Evolutionary conservation across 108 stramenopile genomes (phyloP).

Genomic region (Mediolabrus comicus): DNA sequence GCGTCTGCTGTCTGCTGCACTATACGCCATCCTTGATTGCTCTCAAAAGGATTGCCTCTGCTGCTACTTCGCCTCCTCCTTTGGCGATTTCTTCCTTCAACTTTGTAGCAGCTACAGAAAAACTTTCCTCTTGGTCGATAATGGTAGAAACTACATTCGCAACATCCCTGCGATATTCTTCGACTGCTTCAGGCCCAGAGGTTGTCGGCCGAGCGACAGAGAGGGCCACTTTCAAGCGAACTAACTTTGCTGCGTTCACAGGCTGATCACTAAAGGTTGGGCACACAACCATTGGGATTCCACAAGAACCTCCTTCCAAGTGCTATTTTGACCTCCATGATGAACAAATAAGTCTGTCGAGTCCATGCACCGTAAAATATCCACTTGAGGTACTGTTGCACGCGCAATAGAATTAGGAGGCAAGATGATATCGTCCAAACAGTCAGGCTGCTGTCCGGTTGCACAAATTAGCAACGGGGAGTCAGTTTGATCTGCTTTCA

Average conservation of each 20-base stretch:
- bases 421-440: constrained; percentile 2
- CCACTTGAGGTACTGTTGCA: constrained; percentile 24
- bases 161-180: not conserved
- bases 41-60: constrained; percentile 11
- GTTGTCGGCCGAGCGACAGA: constrained; percentile 4
- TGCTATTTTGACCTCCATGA: constrained; percentile 19
- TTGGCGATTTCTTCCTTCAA: constrained; percentile 12
- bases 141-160: not conserved
- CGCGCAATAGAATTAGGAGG: constrained; percentile 18
- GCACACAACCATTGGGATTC: constrained; percentile 12
- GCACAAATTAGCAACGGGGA: constrained; percentile 10
- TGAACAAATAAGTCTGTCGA: constrained; percentile 18
- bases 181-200: not conserved
- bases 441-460: constrained; percentile 4
- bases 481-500: constrained; percentile 10
- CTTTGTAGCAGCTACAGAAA: constrained; percentile 8
- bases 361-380: constrained; percentile 20
- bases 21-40: constrained; percentile 22
- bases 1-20: not conserved
- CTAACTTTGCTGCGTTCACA: constrained; percentile 28
- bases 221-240: constrained; percentile 6
- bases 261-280: constrained; percentile 23
- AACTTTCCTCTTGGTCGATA: constrained; percentile 1
- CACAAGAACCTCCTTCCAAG: constrained; percentile 17
- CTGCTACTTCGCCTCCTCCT: constrained; percentile 19